phyloP scores from a whole-genome alignment of 306 rosid genomes.

The Hippophae rhamnoides region DNA sequence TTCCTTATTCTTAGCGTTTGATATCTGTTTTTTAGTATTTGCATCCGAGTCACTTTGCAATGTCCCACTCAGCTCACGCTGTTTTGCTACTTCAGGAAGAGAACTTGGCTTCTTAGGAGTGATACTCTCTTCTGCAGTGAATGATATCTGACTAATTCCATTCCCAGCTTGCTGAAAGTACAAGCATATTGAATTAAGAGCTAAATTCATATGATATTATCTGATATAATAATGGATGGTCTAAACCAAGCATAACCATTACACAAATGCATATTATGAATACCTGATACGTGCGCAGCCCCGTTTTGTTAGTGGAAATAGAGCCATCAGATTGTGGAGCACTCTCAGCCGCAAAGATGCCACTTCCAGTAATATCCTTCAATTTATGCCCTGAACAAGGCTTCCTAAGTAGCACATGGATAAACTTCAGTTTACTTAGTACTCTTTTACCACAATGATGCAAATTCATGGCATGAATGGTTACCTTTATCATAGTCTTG shows the following conservation, averaged over 20 bases:
- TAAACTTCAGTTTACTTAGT: neutral
- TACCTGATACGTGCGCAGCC: slow-evolving; percentile 55
- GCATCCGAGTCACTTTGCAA: slow-evolving; percentile 42
- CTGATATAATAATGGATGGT: neutral
- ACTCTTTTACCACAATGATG: neutral
- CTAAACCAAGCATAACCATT: neutral
- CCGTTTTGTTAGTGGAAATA: slow-evolving; percentile 17
- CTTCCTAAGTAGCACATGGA: slow-evolving; percentile 39
- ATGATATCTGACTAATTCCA: slow-evolving; percentile 79
- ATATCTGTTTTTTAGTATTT: slow-evolving; percentile 40
- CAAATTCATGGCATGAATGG: too few relatives aligned
- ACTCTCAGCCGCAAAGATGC: slow-evolving; percentile 37
- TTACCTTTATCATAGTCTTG: too few relatives aligned
- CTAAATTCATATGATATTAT: neutral
- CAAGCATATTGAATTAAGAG: neutral
- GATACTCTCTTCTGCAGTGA: slow-evolving; percentile 48
- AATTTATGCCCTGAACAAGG: slow-evolving; percentile 53
- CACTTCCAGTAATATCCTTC: slow-evolving; percentile 64
- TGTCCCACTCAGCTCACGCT: slow-evolving; percentile 81
- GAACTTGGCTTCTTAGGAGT: slow-evolving; percentile 63
- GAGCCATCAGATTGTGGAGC: slow-evolving; percentile 34
- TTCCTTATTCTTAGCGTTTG: slow-evolving; percentile 74
- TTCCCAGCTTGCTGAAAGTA: slow-evolving; percentile 46
- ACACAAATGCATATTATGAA: neutral
- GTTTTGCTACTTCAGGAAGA: slow-evolving; percentile 79